These are phyloP conservation scores for Sordaria brevicollis DNA, from an alignment of 495 filamentous ascomycete species.

Conservation along the genomic window DNA sequence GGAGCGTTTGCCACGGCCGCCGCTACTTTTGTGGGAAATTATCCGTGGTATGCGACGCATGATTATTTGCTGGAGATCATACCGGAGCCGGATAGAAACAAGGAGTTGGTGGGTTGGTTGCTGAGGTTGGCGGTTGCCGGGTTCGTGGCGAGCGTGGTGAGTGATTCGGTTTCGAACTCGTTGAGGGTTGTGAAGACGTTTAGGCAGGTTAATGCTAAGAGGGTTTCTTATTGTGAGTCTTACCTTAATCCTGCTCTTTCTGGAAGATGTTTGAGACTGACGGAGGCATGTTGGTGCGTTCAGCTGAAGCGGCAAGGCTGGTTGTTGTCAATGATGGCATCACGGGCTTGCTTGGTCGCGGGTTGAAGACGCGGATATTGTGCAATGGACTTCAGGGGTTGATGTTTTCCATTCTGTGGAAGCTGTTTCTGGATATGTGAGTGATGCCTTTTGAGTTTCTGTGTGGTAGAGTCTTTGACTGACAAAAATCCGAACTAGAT, in stretches of 20 bases:
- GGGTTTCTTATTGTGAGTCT: constrained; percentile 23
- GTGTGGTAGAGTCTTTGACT: not conserved
- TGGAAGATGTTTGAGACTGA: not conserved
- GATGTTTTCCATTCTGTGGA: constrained; percentile 25
- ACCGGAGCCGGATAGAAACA: constrained; percentile 13
- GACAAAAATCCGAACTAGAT: not conserved
- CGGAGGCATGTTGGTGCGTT: not conserved
- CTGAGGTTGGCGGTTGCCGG: constrained; percentile 23
- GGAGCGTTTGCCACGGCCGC: constrained; percentile 24
- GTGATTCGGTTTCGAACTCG: constrained; percentile 24
- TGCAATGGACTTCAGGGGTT: constrained; percentile 27
- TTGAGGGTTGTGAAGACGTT: constrained; percentile 24
- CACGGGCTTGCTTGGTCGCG: constrained; percentile 19
- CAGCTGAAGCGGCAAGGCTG: constrained; percentile 19
- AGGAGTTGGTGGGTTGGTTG: constrained; percentile 17
- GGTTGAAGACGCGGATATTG: constrained; percentile 23
- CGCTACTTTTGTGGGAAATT: constrained; percentile 25
- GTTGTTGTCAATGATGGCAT: constrained; percentile 21
- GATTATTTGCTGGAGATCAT: constrained; percentile 16
- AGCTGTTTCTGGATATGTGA: constrained; percentile 25
- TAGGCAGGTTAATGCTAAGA: constrained; percentile 23
- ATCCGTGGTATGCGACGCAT: constrained; percentile 27
- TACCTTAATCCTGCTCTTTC: not conserved
- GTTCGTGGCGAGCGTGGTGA: constrained; percentile 21
- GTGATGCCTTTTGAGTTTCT: not conserved